Evolutionary conservation across 2,329 filamentous ascomycete genomes (phyloP).

Genomic region (Ilyonectria destructans): DNA sequence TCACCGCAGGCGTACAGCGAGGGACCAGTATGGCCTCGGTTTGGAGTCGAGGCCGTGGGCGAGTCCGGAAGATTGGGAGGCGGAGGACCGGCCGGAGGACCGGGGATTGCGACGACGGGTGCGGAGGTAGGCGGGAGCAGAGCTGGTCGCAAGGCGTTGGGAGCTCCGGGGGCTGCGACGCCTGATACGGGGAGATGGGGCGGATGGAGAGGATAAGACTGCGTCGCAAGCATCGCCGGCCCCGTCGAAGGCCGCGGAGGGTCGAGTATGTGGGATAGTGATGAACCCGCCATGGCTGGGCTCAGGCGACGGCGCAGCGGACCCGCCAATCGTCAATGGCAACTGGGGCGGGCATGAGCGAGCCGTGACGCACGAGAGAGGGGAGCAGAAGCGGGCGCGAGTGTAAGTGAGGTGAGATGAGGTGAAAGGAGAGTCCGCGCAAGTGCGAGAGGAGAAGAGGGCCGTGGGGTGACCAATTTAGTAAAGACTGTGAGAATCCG

Average conservation of each 20-base stretch:
- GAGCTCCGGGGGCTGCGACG: slow-evolving; percentile 6
- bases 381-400: slow-evolving; percentile 1
- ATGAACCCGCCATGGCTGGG: slow-evolving; percentile 52
- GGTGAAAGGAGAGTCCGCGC: not conserved
- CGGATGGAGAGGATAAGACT: slow-evolving; percentile 39
- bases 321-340: slow-evolving; percentile 24
- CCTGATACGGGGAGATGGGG: slow-evolving; percentile 10
- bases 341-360: slow-evolving; percentile 24
- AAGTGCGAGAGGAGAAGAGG: not conserved
- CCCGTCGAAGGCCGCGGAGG: slow-evolving; percentile 46
- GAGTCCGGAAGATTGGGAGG: slow-evolving; percentile 21
- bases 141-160: slow-evolving; percentile 24
- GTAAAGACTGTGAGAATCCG: slow-evolving; percentile 10
- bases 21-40: slow-evolving; percentile 46
- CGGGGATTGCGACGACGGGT: not conserved
- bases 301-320: slow-evolving; percentile 27
- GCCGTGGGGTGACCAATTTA: not conserved
- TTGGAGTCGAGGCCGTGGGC: slow-evolving; percentile 25
- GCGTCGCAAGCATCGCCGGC: slow-evolving; percentile 34
- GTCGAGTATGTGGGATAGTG: slow-evolving; percentile 52
- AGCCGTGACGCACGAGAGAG: slow-evolving; percentile 17
- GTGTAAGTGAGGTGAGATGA: not conserved
- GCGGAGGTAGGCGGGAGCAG: slow-evolving; percentile 25
- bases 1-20: slow-evolving; percentile 67
- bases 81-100: slow-evolving; percentile 4